Conservation (phyloP, 1,139 yeast species). For the Taphrina wiesneri region DNA sequence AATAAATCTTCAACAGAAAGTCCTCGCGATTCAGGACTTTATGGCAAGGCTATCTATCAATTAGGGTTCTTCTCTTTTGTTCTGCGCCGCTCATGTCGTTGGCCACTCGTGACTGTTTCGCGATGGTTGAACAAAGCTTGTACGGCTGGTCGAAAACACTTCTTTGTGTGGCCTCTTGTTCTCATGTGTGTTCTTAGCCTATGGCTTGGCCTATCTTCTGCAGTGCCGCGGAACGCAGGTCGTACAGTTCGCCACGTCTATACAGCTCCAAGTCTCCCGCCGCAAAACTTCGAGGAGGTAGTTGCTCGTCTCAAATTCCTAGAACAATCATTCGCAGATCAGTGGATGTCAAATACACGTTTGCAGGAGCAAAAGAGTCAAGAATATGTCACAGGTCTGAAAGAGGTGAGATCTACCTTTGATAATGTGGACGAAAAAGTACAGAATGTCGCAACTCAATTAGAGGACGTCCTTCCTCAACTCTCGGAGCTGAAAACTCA, state of each 20-base stretch:
- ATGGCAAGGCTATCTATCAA: neutral
- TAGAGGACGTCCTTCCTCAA: neutral
- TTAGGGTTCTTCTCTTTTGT: neutral
- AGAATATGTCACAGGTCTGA: neutral
- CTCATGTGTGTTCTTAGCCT: neutral
- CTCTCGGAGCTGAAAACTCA: neutral
- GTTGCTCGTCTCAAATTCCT: neutral
- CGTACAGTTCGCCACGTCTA: neutral
- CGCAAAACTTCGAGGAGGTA: neutral
- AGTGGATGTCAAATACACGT: neutral
- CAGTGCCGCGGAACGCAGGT: neutral
- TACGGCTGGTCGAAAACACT: neutral
- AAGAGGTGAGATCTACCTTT: neutral
- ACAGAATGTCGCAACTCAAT: neutral
- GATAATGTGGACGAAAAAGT: neutral
- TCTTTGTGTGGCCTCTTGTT: neutral
- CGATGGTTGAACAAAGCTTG: neutral
- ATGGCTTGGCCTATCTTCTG: neutral
- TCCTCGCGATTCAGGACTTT: neutral
- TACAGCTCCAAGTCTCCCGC: neutral
- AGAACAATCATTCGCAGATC: neutral
- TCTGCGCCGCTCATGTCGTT: neutral
- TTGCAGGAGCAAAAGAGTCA: neutral
- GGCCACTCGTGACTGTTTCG: neutral
- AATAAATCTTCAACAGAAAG: neutral